Base-by-base conservation (phyloP, 2,329 filamentous ascomycete species). In the Epichloe scottii region DNA sequence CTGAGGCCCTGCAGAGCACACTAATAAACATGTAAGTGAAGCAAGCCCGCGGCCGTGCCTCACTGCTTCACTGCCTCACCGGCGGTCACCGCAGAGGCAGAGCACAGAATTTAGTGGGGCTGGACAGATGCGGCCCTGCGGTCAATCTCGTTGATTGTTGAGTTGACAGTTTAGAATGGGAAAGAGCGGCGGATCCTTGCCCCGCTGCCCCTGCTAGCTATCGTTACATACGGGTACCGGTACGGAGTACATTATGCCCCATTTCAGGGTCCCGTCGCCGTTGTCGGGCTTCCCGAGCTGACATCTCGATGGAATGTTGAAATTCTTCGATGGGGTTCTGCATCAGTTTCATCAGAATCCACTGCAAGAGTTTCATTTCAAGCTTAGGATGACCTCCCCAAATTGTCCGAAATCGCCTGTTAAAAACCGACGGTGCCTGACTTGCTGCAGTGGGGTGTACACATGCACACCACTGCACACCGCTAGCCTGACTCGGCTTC, bases 141-240 rank as follows among this genome's bases (percentile, higher is more conserved):
- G 44, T 46, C 44, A 39, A 38, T 48, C n/a, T 47, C 6, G 41
- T 37, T 30, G 38, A 49, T 46, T 52, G 50, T 52, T 52, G 50
- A 52, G 49, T 52, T 33, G 45, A 30, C 45, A 30, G 26, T 46
- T 19, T 5, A 19, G 30, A 17, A 14, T 38, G 35, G 23, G 33
- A 15, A 30, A 5, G 23, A 39, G 48, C 30, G 34, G 48, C 42
- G 34, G 26, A 48, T n/a, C 46, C 50, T 33, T 43, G 40, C 40
- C 26, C 40, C 23, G 30, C 45, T 17, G 30, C 44, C 38, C 35
- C 21, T 41, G 21, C 23, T 38, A 43, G 43, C 30, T n/a, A n/a
- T 33, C 10, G 48, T 34, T 30, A 47, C 23, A 12, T 30, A 47
- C 23, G n/a, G 39, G 39, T 26, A 34, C 8, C 17, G 35, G 21